A percentile compares a stretch with the other conserved stretches of the same genome.
Evolutionary conservation across 2,329 filamentous ascomycete species (phyloP).

Genomic region (Paecilomyces sp.): DNA sequence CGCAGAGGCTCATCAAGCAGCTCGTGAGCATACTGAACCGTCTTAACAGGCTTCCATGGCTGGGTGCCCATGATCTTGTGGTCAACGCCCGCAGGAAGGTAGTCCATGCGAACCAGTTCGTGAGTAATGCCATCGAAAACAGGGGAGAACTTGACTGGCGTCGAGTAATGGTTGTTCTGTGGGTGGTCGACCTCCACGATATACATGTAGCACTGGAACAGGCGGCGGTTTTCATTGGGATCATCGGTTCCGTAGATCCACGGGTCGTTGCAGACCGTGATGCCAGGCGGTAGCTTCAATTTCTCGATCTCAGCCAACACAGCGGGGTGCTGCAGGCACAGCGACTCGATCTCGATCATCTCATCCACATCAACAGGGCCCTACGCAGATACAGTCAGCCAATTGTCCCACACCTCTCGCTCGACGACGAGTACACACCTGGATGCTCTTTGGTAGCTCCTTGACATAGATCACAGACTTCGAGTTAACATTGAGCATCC

Average conservation of each 20-base stretch:
- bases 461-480: slow-evolving; percentile 29
- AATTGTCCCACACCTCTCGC: neutral
- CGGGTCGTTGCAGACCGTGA: slow-evolving; percentile 51
- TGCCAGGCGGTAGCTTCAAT: slow-evolving; percentile 50
- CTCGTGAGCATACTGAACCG: slow-evolving; percentile 53
- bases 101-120: slow-evolving; percentile 62
- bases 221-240: slow-evolving; percentile 28
- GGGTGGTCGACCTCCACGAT: slow-evolving; percentile 27
- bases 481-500: slow-evolving; percentile 33
- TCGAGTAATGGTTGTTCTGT: slow-evolving; percentile 30
- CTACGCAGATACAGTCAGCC: slow-evolving; percentile 46
- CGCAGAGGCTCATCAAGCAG: slow-evolving; percentile 61
- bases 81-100: slow-evolving; percentile 60
- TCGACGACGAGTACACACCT: slow-evolving; percentile 23
- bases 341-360: slow-evolving; percentile 51
- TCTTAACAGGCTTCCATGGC: slow-evolving; percentile 49
- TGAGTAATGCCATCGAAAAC: slow-evolving; percentile 53
- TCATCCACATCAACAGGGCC: slow-evolving; percentile 54
- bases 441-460: slow-evolving; percentile 41
- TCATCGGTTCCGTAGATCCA: slow-evolving; percentile 61
- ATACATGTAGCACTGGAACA: slow-evolving; percentile 37
- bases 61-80: slow-evolving; percentile 48
- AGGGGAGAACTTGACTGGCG: slow-evolving; percentile 29
- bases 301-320: slow-evolving; percentile 55
- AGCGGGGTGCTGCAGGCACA: slow-evolving; percentile 48